Conservation (phyloP, 2,329 filamentous ascomycete species). For the Colletotrichum tabaci region DNA sequence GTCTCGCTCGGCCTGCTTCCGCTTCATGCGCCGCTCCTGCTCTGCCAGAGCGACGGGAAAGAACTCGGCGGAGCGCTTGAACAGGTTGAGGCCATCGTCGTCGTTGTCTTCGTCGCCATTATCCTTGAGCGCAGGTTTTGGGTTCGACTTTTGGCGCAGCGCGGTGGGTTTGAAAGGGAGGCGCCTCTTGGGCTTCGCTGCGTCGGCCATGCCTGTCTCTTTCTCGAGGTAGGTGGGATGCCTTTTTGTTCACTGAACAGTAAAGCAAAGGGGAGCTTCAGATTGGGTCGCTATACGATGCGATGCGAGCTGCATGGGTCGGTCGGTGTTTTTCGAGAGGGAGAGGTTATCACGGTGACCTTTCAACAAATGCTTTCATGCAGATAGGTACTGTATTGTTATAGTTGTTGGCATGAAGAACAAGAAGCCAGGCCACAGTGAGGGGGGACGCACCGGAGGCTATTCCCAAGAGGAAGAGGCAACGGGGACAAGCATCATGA, state of each 20-base stretch:
- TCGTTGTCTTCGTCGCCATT: conserved; percentile 48
- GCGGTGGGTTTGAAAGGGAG: conserved; percentile 67
- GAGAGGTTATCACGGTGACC: neutral
- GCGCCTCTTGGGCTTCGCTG: conserved; percentile 52
- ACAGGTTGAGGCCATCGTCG: conserved; percentile 61
- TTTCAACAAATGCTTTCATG: neutral
- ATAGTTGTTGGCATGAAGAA: neutral
- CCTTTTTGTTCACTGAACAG: neutral
- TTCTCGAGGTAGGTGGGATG: neutral
- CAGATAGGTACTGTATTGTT: neutral
- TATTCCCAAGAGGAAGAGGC: conserved; percentile 25
- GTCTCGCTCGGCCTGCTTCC: conserved; percentile 39
- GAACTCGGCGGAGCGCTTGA: conserved; percentile 66
- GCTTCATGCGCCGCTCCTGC: conserved; percentile 48
- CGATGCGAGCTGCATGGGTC: conserved; percentile 15
- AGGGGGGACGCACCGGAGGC: conserved; percentile 13
- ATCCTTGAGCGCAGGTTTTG: conserved; percentile 45
- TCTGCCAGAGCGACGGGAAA: conserved; percentile 62
- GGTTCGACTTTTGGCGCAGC: conserved; percentile 52
- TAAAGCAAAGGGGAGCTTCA: neutral
- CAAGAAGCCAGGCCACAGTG: neutral
- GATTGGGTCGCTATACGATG: neutral
- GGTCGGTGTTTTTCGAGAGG: neutral
- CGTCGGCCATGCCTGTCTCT: conserved; percentile 33
- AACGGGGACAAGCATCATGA: conserved; percentile 27